Evolutionary conservation across 192 early-diverging fungal genomes (phyloP).

Genomic region (Diversispora eburnea): DNA sequence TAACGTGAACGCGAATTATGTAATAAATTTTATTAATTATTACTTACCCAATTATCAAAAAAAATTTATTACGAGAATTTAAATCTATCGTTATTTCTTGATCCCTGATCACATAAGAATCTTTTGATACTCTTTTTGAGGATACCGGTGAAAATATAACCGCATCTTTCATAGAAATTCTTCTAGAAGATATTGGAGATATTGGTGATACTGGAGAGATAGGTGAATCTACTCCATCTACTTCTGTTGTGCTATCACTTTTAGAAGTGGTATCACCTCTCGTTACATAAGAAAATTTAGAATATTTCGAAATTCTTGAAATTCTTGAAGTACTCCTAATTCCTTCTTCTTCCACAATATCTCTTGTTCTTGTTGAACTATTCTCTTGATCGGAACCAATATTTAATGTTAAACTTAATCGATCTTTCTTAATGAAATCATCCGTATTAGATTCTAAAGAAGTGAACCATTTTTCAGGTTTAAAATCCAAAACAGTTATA

Average conservation of each 20-base stretch:
- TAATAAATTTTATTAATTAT: not conserved
- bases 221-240: not conserved
- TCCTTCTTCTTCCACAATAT: not conserved
- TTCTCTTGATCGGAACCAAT: not conserved
- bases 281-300: constrained; percentile 5
- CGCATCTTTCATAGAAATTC: not conserved
- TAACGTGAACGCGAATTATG: not conserved
- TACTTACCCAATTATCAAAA: constrained; percentile 8
- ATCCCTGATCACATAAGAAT: not conserved
- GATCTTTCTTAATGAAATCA: not conserved
- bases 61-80: not conserved
- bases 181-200: not conserved
- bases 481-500: no score
- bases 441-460: not conserved
- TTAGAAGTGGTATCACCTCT: constrained; percentile 7
- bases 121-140: not conserved
- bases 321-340: not conserved
- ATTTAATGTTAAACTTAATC: not conserved
- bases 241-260: constrained; percentile 13
- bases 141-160: not conserved
- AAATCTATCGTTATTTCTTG: not conserved
- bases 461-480: not conserved
- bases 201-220: not conserved
- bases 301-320: not conserved
- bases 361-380: not conserved